phyloP scores from a whole-genome alignment of 495 filamentous ascomycete genomes.

The Neurospora sp. region DNA sequence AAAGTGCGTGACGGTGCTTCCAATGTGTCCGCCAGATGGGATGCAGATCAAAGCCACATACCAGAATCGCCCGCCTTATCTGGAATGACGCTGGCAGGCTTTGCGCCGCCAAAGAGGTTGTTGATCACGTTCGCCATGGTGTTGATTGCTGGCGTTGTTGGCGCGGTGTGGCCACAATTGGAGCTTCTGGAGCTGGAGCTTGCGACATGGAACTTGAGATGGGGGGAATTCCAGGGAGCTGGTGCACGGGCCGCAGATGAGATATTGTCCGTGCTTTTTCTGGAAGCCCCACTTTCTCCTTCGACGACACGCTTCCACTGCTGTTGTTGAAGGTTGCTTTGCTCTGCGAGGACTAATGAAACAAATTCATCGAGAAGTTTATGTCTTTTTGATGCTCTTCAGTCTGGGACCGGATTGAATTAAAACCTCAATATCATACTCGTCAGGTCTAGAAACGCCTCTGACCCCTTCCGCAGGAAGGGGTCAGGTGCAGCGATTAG shows the following conservation, averaged over 20 bases:
- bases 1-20: not conserved
- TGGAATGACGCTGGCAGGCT: constrained; percentile 38
- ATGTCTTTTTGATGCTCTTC: not conserved
- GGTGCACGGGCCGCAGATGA: not conserved
- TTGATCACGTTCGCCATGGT: constrained; percentile 61
- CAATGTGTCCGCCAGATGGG: not conserved
- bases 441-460: too few relatives aligned
- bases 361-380: not conserved
- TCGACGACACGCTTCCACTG: not conserved
- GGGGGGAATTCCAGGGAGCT: not conserved
- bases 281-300: not conserved
- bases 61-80: constrained; percentile 45
- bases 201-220: not conserved
- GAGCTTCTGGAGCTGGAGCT: not conserved
- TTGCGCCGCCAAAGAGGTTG: constrained; percentile 55
- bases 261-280: not conserved
- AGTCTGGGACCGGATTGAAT: not conserved
- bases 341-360: not conserved
- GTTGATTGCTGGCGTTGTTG: constrained; percentile 7
- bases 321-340: not conserved
- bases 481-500: too few relatives aligned
- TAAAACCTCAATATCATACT: not conserved
- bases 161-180: constrained; percentile 1
- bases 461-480: too few relatives aligned
- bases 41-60: constrained; percentile 28